Evolutionary conservation across 2,329 filamentous ascomycete species (phyloP), one percentile per base, ranked within the genome.

Genomic region (Stemphylium vesicarium): DNA sequence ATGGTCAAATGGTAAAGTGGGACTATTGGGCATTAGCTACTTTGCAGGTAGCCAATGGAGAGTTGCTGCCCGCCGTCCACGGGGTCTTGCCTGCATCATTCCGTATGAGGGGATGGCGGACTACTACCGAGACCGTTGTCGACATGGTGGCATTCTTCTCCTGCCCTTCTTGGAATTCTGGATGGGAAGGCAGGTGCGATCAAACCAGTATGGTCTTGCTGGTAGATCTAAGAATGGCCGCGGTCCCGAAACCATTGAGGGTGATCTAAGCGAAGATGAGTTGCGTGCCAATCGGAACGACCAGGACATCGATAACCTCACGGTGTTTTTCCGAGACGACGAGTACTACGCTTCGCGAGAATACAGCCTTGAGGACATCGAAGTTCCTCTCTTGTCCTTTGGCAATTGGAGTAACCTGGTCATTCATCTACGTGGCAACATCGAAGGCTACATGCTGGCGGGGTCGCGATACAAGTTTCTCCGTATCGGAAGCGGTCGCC

Each of bases 31-130:
- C 3, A 80, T 82, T 33, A 77, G 50, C 43, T 82, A 82, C 67
- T 82, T 77, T 55, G 80, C 80, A 16, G 79, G 75, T 0, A 80
- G 75, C 39, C 81, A 83, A 66, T 83, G 81, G 81, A 70, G 79
- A 22, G 80, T 82, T 2, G 81, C 80, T 20, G 80, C 81, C 1
- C 69, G 79, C 4, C 68, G 78, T 24, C 81, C 81, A 0, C 80
- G 79, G 53, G 81, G 81, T 1, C 62, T 84, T 1, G 66, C 77
- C 10, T 12, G 10, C n/a, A 35, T 35, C 10, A n/a, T 35, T 2
- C 32, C 32, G 2, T 35, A n/a, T 22, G 32, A 35, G 15, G 32
- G 32, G 2, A 35, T 35, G 32, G 32, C 32, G 13, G 12, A 13
- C 15, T 12, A 35, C 15, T 12, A 35, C 15, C 10, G 12, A 12